Evolutionary conservation across 1,284 basidiomycete genomes (phyloP), one percentile per base, ranked within the genome.

Genomic region (Cryptococcus maquisensis): DNA sequence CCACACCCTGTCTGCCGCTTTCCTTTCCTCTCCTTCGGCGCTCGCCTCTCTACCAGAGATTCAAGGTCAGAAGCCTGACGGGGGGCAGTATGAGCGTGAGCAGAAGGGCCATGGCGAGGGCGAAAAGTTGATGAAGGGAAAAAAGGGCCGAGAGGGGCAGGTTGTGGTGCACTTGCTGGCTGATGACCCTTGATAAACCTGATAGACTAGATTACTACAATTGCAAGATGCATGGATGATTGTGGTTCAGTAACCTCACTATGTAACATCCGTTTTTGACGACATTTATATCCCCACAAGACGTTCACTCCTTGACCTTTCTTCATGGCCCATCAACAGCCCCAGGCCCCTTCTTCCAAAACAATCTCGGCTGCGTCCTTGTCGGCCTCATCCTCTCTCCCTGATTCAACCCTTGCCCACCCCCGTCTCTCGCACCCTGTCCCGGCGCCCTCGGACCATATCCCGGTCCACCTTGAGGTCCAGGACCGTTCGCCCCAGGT

Each of bases 1-100:
- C 4, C 64, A 76, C 56, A 55, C 57, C 18, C 60, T 76, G 8
- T 63, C 67, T 1, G 54, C 52, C 32, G 60, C 60, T 4, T 67
- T 69, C 53, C 47, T 73, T 36, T 4, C 28, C 28, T 32, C 28
- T 32, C 28, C 28, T 6, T 32, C 28, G 28, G 10, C 28, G 2
- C 28, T 32, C 28, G 28, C 28, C 4, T 32, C 28, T 32, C 28
- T 32, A 1, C 28, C 28, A 8, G 28, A 32, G 10, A 32, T 32
- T 10, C 28, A 32, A 32, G 28, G 28, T 32, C 28, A 32, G 28
- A 32, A 32, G 10, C 28, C 28, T 32, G 28, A 32, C 10, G 28
- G 28, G 28, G 28, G 28, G 6, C 28, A 32, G 28, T 32, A 32
- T 10, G 28, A 32, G 28, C 28, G 2, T 3, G 28, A 32, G 28